Conservation (phyloP, 208 protist genomes). For the Histomonas meleagridis region DNA sequence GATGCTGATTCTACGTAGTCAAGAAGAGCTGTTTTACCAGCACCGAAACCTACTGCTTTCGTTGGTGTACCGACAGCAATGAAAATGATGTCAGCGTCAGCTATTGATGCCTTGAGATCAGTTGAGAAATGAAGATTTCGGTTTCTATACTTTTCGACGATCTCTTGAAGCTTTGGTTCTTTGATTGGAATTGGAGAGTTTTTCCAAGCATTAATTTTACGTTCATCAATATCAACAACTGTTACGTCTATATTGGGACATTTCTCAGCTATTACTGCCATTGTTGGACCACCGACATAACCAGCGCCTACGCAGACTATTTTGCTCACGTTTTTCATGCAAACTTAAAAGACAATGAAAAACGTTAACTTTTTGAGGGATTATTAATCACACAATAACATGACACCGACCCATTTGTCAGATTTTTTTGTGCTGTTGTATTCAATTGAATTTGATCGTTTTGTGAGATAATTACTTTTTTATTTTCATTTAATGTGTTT, state of each 20-base stretch:
- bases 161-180: conserved; percentile 75
- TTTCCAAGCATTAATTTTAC: conserved; percentile 77
- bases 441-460: no score
- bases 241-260: conserved; percentile 70
- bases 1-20: conserved; percentile 7
- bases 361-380: no score
- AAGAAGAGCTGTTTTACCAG: conserved; percentile 47
- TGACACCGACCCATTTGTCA: no score
- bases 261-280: conserved; percentile 78
- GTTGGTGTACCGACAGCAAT: conserved; percentile 87
- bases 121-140: conserved; percentile 82
- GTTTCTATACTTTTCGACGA: conserved; percentile 48
- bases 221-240: conserved; percentile 73
- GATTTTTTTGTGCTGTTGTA: no score
- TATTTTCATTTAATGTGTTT: no score
- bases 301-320: conserved; percentile 68
- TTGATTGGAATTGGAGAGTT: conserved; percentile 49
- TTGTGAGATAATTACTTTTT: no score
- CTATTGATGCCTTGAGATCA: conserved; percentile 61
- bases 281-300: conserved; percentile 86
- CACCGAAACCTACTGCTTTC: conserved; percentile 73
- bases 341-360: no score
- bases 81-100: conserved; percentile 77
- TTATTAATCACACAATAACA: no score
- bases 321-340: neutral